Conservation (phyloP, 306 rosid species). For the Casuarina equisetifolia region DNA sequence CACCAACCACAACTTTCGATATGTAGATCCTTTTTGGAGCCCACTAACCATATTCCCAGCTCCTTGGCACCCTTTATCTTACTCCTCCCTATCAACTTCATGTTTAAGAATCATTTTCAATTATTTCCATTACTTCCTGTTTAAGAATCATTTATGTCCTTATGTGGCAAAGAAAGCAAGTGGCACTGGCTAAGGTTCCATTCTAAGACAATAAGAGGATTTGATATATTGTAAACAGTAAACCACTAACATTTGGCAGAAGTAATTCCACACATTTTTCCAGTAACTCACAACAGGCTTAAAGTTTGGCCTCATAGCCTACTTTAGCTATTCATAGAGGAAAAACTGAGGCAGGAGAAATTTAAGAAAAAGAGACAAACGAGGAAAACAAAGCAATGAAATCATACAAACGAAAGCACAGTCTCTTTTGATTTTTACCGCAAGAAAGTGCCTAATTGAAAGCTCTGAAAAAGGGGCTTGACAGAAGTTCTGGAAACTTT, state of each 20-base stretch:
- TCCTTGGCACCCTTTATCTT: neutral
- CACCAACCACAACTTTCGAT: constrained; percentile 1
- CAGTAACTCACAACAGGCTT: no score
- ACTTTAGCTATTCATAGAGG: no score
- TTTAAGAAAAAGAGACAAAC: no score
- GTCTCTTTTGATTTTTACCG: neutral
- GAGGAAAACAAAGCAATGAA: neutral
- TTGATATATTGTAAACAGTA: neutral
- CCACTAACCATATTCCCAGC: neutral
- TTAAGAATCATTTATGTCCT: no score
- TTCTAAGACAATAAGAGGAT: no score
- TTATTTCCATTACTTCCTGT: neutral
- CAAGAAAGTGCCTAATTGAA: neutral
- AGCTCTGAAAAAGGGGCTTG: neutral
- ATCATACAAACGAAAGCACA: neutral
- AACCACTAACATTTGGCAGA: no score
- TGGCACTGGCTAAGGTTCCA: no score
- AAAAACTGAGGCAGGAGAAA: no score
- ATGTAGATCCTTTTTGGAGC: neutral
- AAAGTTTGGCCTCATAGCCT: no score
- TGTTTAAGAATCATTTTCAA: neutral
- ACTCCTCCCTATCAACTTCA: neutral
- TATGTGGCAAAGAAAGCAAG: no score
- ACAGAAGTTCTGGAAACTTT: neutral
- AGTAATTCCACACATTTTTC: no score